Evolutionary conservation across 1,139 yeast species (phyloP).

Genomic region (Geotrichum fermentans): DNA sequence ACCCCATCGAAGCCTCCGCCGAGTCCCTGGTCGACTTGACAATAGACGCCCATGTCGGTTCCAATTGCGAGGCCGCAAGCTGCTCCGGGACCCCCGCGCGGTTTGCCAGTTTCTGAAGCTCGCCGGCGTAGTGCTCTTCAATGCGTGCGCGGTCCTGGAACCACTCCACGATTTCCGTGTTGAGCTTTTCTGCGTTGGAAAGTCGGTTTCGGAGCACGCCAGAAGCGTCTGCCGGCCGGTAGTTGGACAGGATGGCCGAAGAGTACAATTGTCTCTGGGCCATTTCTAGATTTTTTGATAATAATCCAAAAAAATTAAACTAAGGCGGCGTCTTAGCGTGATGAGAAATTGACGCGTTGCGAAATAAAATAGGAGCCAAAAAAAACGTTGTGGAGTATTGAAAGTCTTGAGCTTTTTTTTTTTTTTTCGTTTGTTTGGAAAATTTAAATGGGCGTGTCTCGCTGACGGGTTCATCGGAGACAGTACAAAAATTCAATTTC

Average conservation of each 20-base stretch:
- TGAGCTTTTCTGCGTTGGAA: slow-evolving; percentile 29
- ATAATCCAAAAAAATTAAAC: neutral
- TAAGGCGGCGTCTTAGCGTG: too few relatives aligned
- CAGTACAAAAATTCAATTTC: too few relatives aligned
- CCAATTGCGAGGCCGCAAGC: neutral
- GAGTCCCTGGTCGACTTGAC: slow-evolving; percentile 29
- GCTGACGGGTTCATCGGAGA: too few relatives aligned
- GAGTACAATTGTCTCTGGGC: slow-evolving; percentile 1
- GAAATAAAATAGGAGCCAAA: too few relatives aligned
- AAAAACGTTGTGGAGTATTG: too few relatives aligned
- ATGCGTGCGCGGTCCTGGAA: slow-evolving; percentile 35
- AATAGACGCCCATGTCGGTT: slow-evolving; percentile 29
- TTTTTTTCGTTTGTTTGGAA: too few relatives aligned
- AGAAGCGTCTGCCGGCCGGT: neutral
- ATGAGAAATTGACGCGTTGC: too few relatives aligned
- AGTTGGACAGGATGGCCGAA: neutral
- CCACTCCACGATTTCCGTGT: slow-evolving; percentile 38
- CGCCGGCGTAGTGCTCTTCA: slow-evolving; percentile 36
- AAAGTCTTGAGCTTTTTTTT: too few relatives aligned
- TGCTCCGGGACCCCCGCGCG: neutral
- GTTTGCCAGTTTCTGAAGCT: slow-evolving; percentile 32
- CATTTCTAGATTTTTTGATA: neutral
- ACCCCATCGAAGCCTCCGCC: slow-evolving; percentile 30
- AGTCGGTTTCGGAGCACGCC: slow-evolving; percentile 25
- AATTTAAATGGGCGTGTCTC: too few relatives aligned